Evolutionary conservation across 352 stramenopile species (phyloP).

Genomic region (Elongisporangium prolatum): DNA sequence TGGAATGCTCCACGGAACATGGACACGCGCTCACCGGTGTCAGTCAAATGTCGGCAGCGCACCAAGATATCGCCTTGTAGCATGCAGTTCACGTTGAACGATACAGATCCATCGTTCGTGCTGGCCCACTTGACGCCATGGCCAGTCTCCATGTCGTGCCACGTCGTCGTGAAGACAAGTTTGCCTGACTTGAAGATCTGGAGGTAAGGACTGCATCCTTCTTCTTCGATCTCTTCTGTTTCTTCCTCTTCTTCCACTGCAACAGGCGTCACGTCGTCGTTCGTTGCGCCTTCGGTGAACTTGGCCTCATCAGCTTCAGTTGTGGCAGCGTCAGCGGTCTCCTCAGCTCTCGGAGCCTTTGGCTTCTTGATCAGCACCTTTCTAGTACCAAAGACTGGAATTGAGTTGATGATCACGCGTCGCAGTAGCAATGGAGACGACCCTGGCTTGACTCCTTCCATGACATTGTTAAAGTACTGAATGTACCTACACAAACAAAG

Average conservation of each 20-base stretch:
- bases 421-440: conserved; percentile 94
- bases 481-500: conserved; percentile 75
- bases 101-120: conserved; percentile 83
- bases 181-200: conserved; percentile 98
- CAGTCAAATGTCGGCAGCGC: conserved; percentile 93
- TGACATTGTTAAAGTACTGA: conserved; percentile 97
- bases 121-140: conserved; percentile 91
- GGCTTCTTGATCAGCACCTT: conserved; percentile 49
- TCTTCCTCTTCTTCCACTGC: conserved; percentile 30
- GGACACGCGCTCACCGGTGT: conserved; percentile 82
- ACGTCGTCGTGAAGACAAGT: conserved; percentile 94
- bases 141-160: conserved; percentile 78
- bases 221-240: conserved; percentile 55
- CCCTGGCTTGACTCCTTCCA: conserved; percentile 93
- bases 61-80: conserved; percentile 97
- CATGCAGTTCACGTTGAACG: conserved; percentile 94
- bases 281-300: conserved; percentile 23
- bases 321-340: neutral
- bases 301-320: conserved; percentile 14
- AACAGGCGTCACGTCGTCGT: conserved; percentile 9
- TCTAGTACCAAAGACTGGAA: conserved; percentile 82
- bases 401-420: conserved; percentile 95
- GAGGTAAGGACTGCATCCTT: conserved; percentile 96
- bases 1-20: conserved; percentile 99
- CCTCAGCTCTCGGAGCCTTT: conserved; percentile 38